These are phyloP conservation scores for Claviceps sp. DNA, from an alignment of 2,329 filamentous ascomycete genomes.

Conservation along the genomic window DNA sequence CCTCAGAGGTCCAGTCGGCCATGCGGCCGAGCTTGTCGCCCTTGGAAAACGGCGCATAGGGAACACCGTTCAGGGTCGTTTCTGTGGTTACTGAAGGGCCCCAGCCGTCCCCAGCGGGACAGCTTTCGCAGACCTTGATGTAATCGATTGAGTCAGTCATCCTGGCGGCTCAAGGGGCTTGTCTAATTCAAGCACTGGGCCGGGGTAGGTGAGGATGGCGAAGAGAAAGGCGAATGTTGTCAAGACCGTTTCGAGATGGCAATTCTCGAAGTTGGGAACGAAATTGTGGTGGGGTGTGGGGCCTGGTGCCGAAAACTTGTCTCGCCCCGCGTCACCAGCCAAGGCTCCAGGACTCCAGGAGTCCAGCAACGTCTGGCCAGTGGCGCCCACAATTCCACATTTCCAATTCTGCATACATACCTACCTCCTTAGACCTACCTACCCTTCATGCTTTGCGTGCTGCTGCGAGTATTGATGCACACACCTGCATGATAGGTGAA, in stretches of 20 bases:
- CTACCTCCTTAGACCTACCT: too few species aligned
- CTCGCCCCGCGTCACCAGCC: conserved; percentile 15
- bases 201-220: background rate
- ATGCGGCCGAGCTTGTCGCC: conserved; percentile 97
- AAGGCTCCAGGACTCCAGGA: too few species aligned
- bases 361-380: background rate
- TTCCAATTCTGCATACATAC: conserved; percentile 1
- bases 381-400: conserved; percentile 3
- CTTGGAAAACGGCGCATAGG: conserved; percentile 96
- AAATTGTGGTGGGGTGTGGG: conserved; percentile 32
- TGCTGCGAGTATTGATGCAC: background rate
- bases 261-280: conserved; percentile 14
- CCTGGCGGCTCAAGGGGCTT: conserved; percentile 9
- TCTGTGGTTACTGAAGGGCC: conserved; percentile 71
- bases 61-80: conserved; percentile 85
- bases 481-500: background rate
- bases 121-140: conserved; percentile 53
- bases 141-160: conserved; percentile 43
- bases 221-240: background rate
- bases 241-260: conserved; percentile 10
- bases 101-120: conserved; percentile 71
- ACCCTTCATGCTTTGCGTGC: background rate
- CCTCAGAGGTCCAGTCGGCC: conserved; percentile 93
- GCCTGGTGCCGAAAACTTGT: conserved; percentile 15
- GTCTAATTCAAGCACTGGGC: background rate